Evolutionary conservation across 2,329 filamentous ascomycete genomes (phyloP).

Genomic region (Leptographium flavum): DNA sequence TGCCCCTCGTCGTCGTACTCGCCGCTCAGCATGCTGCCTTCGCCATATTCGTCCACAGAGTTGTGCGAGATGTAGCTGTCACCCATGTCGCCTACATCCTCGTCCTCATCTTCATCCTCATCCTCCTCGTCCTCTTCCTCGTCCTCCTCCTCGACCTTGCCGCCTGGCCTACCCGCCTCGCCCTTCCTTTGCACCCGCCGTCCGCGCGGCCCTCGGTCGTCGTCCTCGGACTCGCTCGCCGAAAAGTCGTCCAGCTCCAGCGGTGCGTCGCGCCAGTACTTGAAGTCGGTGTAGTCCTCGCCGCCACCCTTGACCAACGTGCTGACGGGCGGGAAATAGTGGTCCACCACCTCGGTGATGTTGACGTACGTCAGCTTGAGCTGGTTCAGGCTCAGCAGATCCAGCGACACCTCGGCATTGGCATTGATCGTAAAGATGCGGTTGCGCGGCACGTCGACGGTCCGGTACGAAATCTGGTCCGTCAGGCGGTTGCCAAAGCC

Average conservation of each 20-base stretch:
- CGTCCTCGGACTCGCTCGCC: slow-evolving; percentile 56
- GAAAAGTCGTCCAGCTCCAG: slow-evolving; percentile 81
- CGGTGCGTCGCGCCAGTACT: slow-evolving; percentile 81
- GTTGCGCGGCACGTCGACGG: slow-evolving; percentile 85
- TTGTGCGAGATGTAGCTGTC: slow-evolving; percentile 29
- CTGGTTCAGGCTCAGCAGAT: slow-evolving; percentile 80
- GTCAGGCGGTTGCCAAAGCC: slow-evolving; percentile 95
- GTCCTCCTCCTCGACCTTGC: slow-evolving; percentile 23
- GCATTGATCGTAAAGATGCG: slow-evolving; percentile 96
- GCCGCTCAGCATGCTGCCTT: slow-evolving; percentile 26
- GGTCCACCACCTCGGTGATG: slow-evolving; percentile 93
- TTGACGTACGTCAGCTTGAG: slow-evolving; percentile 94
- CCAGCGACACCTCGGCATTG: slow-evolving; percentile 86
- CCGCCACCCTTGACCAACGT: slow-evolving; percentile 78
- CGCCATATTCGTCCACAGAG: slow-evolving; percentile 22
- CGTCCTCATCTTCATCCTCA: slow-evolving; percentile 25
- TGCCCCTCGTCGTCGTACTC: slow-evolving; percentile 29
- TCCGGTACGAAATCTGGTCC: slow-evolving; percentile 89
- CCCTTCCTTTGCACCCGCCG: slow-evolving; percentile 21
- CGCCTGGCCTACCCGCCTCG: slow-evolving; percentile 14
- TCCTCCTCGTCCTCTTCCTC: slow-evolving; percentile 29
- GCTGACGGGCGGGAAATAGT: slow-evolving; percentile 90
- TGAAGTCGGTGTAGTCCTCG: slow-evolving; percentile 94
- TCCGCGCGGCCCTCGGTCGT: slow-evolving; percentile 12
- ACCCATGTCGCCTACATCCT: slow-evolving; percentile 28